Evolutionary conservation across 306 rosid species (phyloP).

Genomic region (Prunus mume): DNA sequence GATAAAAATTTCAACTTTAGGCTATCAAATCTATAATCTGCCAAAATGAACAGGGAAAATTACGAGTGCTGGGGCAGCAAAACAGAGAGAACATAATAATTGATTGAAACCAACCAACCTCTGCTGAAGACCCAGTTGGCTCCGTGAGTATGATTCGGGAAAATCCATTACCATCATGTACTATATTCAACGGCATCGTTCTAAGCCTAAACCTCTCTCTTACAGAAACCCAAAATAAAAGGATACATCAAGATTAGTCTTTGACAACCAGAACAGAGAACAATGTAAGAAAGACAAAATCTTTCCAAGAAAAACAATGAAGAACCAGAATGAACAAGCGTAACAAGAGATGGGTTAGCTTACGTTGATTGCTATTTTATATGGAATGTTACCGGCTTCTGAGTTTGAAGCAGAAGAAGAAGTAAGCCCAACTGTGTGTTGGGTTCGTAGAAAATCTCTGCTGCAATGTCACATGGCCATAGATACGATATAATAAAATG

Average conservation of each 20-base stretch:
- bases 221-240: background rate
- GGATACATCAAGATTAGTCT: background rate
- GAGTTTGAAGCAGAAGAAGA: conserved; percentile 1
- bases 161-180: conserved; percentile 46
- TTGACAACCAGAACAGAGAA: background rate
- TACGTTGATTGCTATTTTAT: conserved; percentile 15
- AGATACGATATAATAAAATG: background rate
- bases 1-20: background rate
- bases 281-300: background rate
- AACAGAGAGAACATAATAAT: background rate
- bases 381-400: conserved; percentile 10
- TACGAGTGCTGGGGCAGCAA: background rate
- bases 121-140: conserved; percentile 63
- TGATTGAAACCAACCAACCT: conserved; percentile 38
- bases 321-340: background rate
- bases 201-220: conserved; percentile 28
- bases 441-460: conserved; percentile 17
- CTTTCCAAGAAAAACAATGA: background rate
- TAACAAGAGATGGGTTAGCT: conserved; percentile 11
- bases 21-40: background rate
- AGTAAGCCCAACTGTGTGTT: conserved; percentile 4
- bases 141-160: conserved; percentile 58
- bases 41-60: too few species aligned
- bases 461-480: conserved; percentile 5
- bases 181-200: conserved; percentile 54